A percentile compares a stretch with the other conserved stretches of the same genome.
Conservation (phyloP, 106 monocot genomes). For the Dendrobium huoshanense region DNA sequence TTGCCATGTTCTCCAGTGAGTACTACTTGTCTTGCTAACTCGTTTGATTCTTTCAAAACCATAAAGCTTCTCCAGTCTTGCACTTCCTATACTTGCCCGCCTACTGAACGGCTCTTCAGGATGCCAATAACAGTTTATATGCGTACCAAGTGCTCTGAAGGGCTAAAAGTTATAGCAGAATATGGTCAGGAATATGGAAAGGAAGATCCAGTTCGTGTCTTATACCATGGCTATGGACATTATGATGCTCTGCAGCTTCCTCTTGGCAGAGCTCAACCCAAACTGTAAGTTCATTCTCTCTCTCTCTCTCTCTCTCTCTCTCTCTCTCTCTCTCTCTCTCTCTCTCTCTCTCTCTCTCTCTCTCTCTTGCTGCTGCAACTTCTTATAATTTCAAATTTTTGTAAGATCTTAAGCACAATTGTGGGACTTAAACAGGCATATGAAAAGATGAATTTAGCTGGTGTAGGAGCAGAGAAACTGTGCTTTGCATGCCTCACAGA, state of each 20-base stretch:
- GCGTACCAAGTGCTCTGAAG: slow-evolving; percentile 24
- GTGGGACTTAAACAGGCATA: no score
- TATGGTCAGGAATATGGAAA: slow-evolving; percentile 71
- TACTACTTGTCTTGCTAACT: neutral
- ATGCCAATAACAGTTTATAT: slow-evolving; percentile 71
- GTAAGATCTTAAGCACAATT: no score
- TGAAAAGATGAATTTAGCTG: no score
- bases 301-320: neutral
- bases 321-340: neutral
- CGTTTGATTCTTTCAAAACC: neutral
- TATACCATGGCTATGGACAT: slow-evolving; percentile 72
- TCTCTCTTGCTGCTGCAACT: no score
- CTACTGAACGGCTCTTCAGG: slow-evolving; percentile 21
- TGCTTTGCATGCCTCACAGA: no score
- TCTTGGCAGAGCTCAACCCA: slow-evolving; percentile 25
- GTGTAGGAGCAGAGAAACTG: no score
- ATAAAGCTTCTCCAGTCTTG: neutral
- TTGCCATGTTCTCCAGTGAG: slow-evolving; percentile 59
- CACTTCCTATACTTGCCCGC: neutral
- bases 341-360: neutral
- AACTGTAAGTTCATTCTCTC: slow-evolving; percentile 18
- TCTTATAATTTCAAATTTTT: neutral
- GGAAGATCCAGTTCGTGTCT: slow-evolving; percentile 50
- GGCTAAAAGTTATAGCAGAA: slow-evolving; percentile 47
- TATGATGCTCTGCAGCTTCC: slow-evolving; percentile 51